phyloP scores from a whole-genome alignment of 2,329 filamentous ascomycete species.

The Fusarium caatingaense region DNA sequence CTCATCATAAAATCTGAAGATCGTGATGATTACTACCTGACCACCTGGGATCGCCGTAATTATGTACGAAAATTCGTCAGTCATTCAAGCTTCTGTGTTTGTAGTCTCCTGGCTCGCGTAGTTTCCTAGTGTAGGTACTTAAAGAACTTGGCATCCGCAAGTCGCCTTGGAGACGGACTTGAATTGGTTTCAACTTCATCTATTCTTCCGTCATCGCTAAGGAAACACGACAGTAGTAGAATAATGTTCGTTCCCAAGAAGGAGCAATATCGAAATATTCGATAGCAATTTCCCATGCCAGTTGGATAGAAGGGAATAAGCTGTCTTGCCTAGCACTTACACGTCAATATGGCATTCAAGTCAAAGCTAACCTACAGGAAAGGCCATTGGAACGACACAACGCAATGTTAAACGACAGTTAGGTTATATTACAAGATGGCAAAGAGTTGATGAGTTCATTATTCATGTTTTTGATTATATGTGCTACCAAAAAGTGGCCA shows the following conservation, averaged over 20 bases:
- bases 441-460: background rate
- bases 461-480: background rate
- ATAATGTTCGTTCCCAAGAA: no score
- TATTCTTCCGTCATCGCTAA: background rate
- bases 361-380: conserved; percentile 5
- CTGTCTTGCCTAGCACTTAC: background rate
- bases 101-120: background rate
- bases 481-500: background rate
- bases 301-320: background rate
- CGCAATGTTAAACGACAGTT: background rate
- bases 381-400: background rate
- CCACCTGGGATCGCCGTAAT: no score
- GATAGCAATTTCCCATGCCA: rapidly evolving
- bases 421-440: background rate
- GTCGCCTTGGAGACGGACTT: no score
- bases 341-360: background rate
- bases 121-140: background rate
- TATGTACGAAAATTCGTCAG: background rate
- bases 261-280: no score
- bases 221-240: background rate
- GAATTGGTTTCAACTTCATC: background rate
- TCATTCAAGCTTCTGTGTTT: background rate
- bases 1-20: background rate
- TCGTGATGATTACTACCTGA: background rate
- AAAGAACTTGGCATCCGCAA: background rate